These are phyloP conservation scores for Citrus australasica DNA, from an alignment of 345 rosid species.

Conservation along the genomic window DNA sequence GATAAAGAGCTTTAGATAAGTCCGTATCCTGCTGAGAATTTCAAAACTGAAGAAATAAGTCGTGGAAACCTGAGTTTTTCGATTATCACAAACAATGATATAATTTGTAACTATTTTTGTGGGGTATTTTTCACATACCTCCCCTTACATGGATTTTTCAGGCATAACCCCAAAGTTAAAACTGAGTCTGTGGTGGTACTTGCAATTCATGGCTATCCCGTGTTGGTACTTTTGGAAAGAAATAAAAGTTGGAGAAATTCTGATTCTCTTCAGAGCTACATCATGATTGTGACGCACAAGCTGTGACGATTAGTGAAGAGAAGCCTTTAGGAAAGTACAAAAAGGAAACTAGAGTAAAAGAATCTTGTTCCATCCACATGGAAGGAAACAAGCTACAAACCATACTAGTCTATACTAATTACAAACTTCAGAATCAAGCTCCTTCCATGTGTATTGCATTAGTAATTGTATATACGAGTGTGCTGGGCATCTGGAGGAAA, in stretches of 20 bases:
- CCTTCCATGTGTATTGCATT: background rate
- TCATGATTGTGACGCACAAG: constrained; percentile 17
- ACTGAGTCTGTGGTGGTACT: too few species aligned
- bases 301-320: constrained; percentile 7
- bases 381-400: constrained; percentile 3
- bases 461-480: background rate
- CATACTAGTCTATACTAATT: constrained; percentile 5
- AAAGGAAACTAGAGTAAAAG: constrained; percentile 11
- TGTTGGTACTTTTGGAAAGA: background rate
- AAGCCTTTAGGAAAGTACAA: background rate
- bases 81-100: too few species aligned
- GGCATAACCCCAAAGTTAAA: too few species aligned
- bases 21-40: too few species aligned
- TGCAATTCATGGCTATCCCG: background rate
- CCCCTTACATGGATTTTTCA: too few species aligned
- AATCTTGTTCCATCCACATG: constrained; percentile 28
- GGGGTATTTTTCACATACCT: too few species aligned
- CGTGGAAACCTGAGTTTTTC: too few species aligned
- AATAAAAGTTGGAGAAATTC: constrained; percentile 1
- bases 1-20: too few species aligned
- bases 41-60: too few species aligned
- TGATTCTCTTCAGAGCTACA: constrained; percentile 12
- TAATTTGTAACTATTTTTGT: too few species aligned
- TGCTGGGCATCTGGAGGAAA: constrained; percentile 9
- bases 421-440: background rate